Conservation (phyloP, 805 yeast species). For the Groenewaldozyma salmanticensis region DNA sequence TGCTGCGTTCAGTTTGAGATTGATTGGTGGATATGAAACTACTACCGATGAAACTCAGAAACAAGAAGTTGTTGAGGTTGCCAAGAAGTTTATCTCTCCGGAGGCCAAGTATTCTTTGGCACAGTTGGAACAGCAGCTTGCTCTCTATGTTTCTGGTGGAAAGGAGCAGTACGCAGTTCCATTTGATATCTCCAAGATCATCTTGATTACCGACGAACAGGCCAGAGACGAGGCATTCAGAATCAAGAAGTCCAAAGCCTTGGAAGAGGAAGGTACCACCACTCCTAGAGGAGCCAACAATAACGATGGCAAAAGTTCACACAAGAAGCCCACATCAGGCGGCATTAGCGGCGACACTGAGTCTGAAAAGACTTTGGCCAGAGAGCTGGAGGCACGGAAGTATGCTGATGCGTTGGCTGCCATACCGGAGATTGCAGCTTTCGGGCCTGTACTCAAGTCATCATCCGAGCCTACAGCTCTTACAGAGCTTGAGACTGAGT, state of each 20-base stretch:
- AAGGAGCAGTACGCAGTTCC: slow-evolving; percentile 38
- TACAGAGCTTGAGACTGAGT: slow-evolving; percentile 90
- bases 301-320: slow-evolving; percentile 44
- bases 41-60: neutral
- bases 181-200: slow-evolving; percentile 64
- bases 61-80: slow-evolving; percentile 17
- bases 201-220: slow-evolving; percentile 35
- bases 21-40: slow-evolving; percentile 37
- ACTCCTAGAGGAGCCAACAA: no score
- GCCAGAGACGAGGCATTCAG: slow-evolving; percentile 26
- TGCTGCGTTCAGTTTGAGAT: slow-evolving; percentile 75
- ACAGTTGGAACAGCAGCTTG: slow-evolving; percentile 68
- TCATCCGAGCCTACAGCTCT: slow-evolving; percentile 48
- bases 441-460: slow-evolving; percentile 69
- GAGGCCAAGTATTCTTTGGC: slow-evolving; percentile 62
- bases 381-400: slow-evolving; percentile 21
- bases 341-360: slow-evolving; percentile 23
- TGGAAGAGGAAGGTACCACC: slow-evolving; percentile 50
- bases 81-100: slow-evolving; percentile 49
- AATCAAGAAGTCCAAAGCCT: slow-evolving; percentile 42
- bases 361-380: slow-evolving; percentile 13
- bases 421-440: slow-evolving; percentile 62
- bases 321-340: slow-evolving; percentile 18
- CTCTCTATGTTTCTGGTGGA: slow-evolving; percentile 51
- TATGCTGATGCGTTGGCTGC: slow-evolving; percentile 59